Evolutionary conservation across 306 rosid genomes (phyloP).

Genomic region (Mimosa bimucronata): DNA sequence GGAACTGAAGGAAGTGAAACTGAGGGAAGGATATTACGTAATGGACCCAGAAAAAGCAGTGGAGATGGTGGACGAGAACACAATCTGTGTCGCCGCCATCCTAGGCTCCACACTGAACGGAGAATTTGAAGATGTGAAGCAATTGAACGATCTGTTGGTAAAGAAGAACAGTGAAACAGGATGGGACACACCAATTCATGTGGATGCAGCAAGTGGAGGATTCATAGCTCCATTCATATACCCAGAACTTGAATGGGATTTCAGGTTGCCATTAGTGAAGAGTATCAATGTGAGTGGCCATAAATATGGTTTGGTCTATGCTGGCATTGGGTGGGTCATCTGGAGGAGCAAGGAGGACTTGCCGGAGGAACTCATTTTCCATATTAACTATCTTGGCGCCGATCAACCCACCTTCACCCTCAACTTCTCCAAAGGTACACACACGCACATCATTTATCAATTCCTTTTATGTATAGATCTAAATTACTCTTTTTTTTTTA

Average conservation of each 20-base stretch:
- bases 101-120: slow-evolving; percentile 90
- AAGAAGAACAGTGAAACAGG: slow-evolving; percentile 74
- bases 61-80: slow-evolving; percentile 89
- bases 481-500: background rate
- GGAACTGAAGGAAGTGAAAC: slow-evolving; percentile 81
- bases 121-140: slow-evolving; percentile 87
- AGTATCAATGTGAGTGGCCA: slow-evolving; percentile 96
- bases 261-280: slow-evolving; percentile 79
- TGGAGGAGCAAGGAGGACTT: slow-evolving; percentile 91
- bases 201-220: slow-evolving; percentile 95
- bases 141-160: slow-evolving; percentile 63
- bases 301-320: slow-evolving; percentile 87
- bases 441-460: background rate
- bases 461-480: background rate
- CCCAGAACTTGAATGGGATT: slow-evolving; percentile 93
- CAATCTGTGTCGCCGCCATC: slow-evolving; percentile 92
- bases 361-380: slow-evolving; percentile 98
- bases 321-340: slow-evolving; percentile 92
- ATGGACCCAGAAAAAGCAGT: slow-evolving; percentile 87
- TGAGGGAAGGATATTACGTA: slow-evolving; percentile 71
- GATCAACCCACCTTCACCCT: slow-evolving; percentile 97
- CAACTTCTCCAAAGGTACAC: slow-evolving; percentile 85
- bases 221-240: slow-evolving; percentile 90
- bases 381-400: slow-evolving; percentile 89
- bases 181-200: slow-evolving; percentile 96